phyloP scores from a whole-genome alignment of 306 rosid species.

The Cicer yamashitae region DNA sequence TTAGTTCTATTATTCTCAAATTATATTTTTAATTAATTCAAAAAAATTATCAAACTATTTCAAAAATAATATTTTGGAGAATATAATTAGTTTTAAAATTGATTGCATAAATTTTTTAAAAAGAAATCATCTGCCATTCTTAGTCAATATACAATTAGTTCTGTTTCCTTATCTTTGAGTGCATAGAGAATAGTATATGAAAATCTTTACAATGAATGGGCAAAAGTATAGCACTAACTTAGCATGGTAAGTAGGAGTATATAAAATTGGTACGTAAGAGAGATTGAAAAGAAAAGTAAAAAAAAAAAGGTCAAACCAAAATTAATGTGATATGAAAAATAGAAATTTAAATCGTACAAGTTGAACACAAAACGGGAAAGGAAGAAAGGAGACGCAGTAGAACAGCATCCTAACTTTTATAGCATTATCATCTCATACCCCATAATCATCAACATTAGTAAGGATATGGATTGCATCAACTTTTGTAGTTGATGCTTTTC shows the following conservation, averaged over 20 bases:
- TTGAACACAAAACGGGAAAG: neutral
- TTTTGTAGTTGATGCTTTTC: too few relatives aligned
- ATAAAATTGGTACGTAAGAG: neutral
- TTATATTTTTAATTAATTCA: too few relatives aligned
- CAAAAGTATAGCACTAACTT: neutral
- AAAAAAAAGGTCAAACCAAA: neutral
- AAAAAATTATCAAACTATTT: too few relatives aligned
- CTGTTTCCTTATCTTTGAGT: too few relatives aligned
- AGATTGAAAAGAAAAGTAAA: neutral
- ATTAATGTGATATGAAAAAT: neutral
- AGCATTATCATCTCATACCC: neutral
- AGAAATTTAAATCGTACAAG: slow-evolving; percentile 1
- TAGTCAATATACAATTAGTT: too few relatives aligned
- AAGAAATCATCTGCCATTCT: too few relatives aligned
- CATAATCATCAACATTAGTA: neutral
- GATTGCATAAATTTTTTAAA: too few relatives aligned
- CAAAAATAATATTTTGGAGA: too few relatives aligned
- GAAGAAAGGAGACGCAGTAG: neutral
- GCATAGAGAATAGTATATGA: neutral
- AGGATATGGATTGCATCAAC: too few relatives aligned
- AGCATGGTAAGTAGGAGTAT: neutral
- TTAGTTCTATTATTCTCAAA: too few relatives aligned
- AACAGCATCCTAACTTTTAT: neutral
- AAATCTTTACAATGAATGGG: neutral
- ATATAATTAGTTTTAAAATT: too few relatives aligned